These are phyloP conservation scores for Microbotryum saponariae DNA, from an alignment of 1,284 basidiomycete species.

Conservation along the genomic window DNA sequence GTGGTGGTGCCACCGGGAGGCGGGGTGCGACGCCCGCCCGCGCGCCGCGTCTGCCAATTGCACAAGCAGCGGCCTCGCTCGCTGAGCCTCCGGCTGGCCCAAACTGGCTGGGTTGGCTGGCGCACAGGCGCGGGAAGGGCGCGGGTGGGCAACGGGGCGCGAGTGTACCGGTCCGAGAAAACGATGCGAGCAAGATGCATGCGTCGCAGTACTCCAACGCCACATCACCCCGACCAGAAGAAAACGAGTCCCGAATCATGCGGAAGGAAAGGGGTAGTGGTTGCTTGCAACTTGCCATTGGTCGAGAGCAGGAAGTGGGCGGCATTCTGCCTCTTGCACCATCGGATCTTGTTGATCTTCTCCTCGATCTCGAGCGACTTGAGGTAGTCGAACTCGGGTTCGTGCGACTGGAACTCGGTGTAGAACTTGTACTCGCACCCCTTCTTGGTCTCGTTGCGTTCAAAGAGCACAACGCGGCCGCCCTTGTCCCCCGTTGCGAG, in stretches of 20 bases:
- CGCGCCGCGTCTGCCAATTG: too few species aligned
- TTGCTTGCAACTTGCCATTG: conserved; percentile 59
- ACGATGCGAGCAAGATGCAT: too few species aligned
- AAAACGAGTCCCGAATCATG: not conserved
- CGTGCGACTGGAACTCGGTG: conserved; percentile 99
- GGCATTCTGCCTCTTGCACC: conserved; percentile 96
- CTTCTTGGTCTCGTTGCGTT: conserved; percentile 98
- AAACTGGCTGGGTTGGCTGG: too few species aligned
- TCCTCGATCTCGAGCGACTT: conserved; percentile 99
- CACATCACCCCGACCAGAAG: not conserved
- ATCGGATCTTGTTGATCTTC: conserved; percentile 99
- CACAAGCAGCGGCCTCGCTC: too few species aligned
- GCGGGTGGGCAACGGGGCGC: too few species aligned
- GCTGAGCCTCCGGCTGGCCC: too few species aligned
- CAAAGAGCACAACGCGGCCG: conserved; percentile 95
- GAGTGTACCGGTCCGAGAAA: too few species aligned
- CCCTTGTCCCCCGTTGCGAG: conserved; percentile 99
- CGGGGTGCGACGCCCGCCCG: too few species aligned
- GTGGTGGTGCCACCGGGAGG: too few species aligned
- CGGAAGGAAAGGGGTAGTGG: not conserved
- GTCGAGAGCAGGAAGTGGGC: conserved; percentile 97
- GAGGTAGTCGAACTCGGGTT: conserved; percentile 99
- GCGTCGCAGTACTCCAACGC: not conserved
- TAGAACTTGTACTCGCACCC: conserved; percentile 99
- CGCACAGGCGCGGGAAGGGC: too few species aligned